A percentile compares a stretch with the other conserved stretches of the same genome.
These are phyloP conservation scores for Yarrowia bubula DNA, from an alignment of 805 yeast species.

Conservation along the genomic window DNA sequence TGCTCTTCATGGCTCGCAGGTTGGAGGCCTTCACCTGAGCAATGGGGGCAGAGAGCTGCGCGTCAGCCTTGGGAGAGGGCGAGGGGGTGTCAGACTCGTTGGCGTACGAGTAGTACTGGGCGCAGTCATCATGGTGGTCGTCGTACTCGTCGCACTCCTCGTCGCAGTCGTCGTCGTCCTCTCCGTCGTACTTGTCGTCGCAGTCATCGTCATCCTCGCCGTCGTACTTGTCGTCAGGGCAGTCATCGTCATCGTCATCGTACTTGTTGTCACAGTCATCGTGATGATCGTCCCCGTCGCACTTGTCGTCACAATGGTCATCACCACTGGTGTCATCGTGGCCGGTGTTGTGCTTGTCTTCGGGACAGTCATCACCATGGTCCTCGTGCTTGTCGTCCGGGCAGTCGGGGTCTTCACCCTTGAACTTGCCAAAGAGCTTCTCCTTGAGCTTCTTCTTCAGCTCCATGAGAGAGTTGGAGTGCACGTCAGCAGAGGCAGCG, in stretches of 20 bases:
- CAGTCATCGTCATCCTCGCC: constrained; percentile 16
- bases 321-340: neutral
- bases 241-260: constrained; percentile 4
- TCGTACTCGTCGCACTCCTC: constrained; percentile 14
- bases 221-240: neutral
- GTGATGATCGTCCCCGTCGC: constrained; percentile 11
- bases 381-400: constrained; percentile 24
- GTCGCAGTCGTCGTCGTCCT: constrained; percentile 20
- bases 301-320: neutral
- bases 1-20: constrained; percentile 1
- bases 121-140: constrained; percentile 10
- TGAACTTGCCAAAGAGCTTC: constrained; percentile 17
- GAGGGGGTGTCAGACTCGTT: constrained; percentile 4
- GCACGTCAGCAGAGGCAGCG: constrained; percentile 17
- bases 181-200: constrained; percentile 10
- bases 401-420: constrained; percentile 15
- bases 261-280: constrained; percentile 19
- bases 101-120: constrained; percentile 11
- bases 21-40: neutral
- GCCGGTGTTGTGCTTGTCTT: constrained; percentile 8
- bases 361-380: constrained; percentile 16
- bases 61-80: neutral
- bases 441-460: constrained; percentile 22
- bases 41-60: neutral
- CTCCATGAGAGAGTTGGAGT: constrained; percentile 22